Conservation (phyloP, 176 grass and related monocot genomes). For the Panicum miliaceum region DNA sequence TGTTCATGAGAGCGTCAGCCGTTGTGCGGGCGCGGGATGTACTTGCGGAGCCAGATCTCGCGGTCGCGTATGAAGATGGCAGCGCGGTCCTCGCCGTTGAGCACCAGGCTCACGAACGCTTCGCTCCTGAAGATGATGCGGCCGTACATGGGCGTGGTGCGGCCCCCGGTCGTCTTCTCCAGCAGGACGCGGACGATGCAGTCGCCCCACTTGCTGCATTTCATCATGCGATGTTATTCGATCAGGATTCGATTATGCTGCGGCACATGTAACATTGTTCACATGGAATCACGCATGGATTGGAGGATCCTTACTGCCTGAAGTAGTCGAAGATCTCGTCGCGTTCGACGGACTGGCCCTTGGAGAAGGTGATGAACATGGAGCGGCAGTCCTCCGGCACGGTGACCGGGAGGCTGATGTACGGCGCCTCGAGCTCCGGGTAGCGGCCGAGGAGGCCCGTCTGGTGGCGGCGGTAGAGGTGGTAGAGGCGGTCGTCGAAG, state of each 20-base stretch:
- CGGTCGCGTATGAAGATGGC: constrained; percentile 23
- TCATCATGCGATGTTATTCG: background rate
- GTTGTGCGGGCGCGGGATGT: background rate
- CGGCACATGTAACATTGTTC: background rate
- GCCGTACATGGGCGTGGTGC: constrained; percentile 31
- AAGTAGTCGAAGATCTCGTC: constrained; percentile 70
- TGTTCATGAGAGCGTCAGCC: background rate
- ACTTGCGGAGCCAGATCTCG: constrained; percentile 52
- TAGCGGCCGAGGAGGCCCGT: background rate
- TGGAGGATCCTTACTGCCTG: constrained; percentile 42
- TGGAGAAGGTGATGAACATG: constrained; percentile 72
- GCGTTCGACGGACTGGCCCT: constrained; percentile 42
- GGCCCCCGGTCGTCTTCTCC: constrained; percentile 29
- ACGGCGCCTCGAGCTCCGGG: constrained; percentile 26
- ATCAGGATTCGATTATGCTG: background rate
- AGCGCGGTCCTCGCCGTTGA: constrained; percentile 14
- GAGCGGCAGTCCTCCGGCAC: constrained; percentile 57
- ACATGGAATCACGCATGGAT: background rate
- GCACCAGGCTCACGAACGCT: constrained; percentile 32
- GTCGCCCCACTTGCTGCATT: constrained; percentile 42
- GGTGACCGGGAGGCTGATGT: background rate
- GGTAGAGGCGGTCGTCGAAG: constrained; percentile 47
- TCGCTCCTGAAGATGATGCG: constrained; percentile 50
- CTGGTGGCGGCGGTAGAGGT: constrained; percentile 33
- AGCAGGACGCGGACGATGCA: constrained; percentile 49